Conservation (phyloP, 495 filamentous ascomycete genomes). For the Penicillium steckii region DNA sequence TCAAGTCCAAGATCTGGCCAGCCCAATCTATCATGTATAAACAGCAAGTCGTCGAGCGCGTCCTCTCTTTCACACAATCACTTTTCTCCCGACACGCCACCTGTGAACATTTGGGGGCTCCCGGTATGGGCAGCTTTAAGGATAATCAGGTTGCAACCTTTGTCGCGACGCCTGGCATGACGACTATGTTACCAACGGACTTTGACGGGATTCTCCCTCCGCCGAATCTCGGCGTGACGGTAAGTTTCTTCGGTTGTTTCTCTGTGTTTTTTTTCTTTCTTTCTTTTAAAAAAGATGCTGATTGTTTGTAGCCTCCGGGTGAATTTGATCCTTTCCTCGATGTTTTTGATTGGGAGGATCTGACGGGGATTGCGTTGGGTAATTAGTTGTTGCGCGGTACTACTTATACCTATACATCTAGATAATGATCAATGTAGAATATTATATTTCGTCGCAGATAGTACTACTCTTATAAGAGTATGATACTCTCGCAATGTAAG, state of each 20-base stretch:
- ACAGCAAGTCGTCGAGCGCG: conserved; percentile 39
- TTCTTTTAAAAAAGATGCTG: neutral
- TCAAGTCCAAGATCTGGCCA: conserved; percentile 40
- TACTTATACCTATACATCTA: neutral
- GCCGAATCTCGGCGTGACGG: conserved; percentile 26
- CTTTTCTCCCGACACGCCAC: conserved; percentile 37
- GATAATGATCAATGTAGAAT: neutral
- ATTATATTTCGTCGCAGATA: too few relatives aligned
- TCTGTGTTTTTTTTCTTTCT: neutral
- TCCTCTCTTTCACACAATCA: conserved; percentile 38
- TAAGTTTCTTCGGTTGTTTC: conserved; percentile 15
- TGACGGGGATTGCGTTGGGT: conserved; percentile 35
- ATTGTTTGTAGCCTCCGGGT: conserved; percentile 27
- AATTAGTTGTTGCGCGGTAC: conserved; percentile 17
- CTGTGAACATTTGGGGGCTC: conserved; percentile 36
- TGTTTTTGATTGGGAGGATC: conserved; percentile 45
- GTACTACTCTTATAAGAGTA: too few relatives aligned
- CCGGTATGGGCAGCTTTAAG: conserved; percentile 35
- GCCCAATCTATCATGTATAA: conserved; percentile 37
- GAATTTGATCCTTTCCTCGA: conserved; percentile 46
- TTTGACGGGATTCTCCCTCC: conserved; percentile 26
- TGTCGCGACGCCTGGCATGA: conserved; percentile 25
- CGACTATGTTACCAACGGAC: conserved; percentile 24
- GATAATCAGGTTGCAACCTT: conserved; percentile 37
- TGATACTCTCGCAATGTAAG: too few relatives aligned